phyloP scores from a whole-genome alignment of 2,329 filamentous ascomycete genomes.

The Aureobasidium sp. region DNA sequence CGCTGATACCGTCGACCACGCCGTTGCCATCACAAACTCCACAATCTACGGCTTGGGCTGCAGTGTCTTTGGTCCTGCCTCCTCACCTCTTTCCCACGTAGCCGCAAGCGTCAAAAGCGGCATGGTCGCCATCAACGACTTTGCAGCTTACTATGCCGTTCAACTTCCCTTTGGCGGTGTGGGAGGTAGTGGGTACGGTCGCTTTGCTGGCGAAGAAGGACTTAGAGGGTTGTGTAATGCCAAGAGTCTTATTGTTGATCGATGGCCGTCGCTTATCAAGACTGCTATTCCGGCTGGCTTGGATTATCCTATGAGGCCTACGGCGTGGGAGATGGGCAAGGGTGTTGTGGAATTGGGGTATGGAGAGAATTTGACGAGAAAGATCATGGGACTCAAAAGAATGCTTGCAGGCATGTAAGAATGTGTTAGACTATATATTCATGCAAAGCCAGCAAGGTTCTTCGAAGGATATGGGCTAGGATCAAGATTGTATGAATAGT shows the following conservation, averaged over 20 bases:
- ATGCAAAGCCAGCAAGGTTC: too few species aligned
- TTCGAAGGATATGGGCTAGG: too few species aligned
- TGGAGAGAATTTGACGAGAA: constrained; percentile 32
- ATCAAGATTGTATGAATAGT: too few species aligned
- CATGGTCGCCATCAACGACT: constrained; percentile 95
- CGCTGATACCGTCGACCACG: constrained; percentile 54
- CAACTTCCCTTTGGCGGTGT: constrained; percentile 90
- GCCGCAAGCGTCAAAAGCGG: constrained; percentile 66
- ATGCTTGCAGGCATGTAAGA: constrained; percentile 20
- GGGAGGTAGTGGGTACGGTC: constrained; percentile 79
- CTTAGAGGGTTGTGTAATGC: constrained; percentile 75
- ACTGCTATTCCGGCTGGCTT: constrained; percentile 75
- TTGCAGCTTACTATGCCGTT: constrained; percentile 85
- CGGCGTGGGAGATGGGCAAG: constrained; percentile 35
- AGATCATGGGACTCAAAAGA: constrained; percentile 33
- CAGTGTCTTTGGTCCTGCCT: constrained; percentile 66
- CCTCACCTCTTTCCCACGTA: constrained; percentile 52
- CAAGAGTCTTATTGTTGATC: constrained; percentile 79
- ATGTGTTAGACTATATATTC: too few species aligned
- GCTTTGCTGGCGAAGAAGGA: constrained; percentile 88
- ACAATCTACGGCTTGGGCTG: constrained; percentile 81
- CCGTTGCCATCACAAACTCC: constrained; percentile 73
- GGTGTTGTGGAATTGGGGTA: constrained; percentile 44
- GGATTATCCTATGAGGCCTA: constrained; percentile 62
- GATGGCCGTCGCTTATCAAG: constrained; percentile 47